Evolutionary conservation across 257 asterid genomes (phyloP), one percentile per base, ranked within the genome.

Genomic region (Haberlea rhodopensis): DNA sequence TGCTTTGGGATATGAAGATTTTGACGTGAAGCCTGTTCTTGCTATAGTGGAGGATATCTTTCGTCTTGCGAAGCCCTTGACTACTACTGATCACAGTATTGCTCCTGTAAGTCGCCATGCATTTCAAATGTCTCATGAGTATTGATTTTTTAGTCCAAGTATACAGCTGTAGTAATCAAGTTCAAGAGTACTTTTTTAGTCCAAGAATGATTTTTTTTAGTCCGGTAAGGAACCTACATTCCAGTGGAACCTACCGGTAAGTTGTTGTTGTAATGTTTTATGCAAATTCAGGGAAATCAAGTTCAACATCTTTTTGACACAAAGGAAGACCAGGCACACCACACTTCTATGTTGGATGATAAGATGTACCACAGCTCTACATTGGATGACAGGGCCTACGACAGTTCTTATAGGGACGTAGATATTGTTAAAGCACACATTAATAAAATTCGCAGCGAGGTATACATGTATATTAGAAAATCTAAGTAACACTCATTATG

Each of bases 371-470:
- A 67, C n/a, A 26, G 48, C 37, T 67, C 78, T 20, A 72, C 56
- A 61, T 16, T 2, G 46, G 70, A 8, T 8, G 80, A 68, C 16
- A 71, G 15, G 5, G 48, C 28, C 9, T 46, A 54, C 53, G 73
- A 49, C 20, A 37, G 66, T 22, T 63, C 75, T 22, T 82, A 79
- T 45, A 72, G 75, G 24, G 88, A 82, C 8, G 22, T 69, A 2
- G 95, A 91, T 25, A 65, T 85, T 0, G 75, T 89, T 7, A 69
- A 72, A 73, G 31, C 73, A 53, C 86, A 94, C 53, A 80, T 91
- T 52, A 85, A 78, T 80, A 88, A 79, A 78, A 82, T 80, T 63
- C 68, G 78, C 21, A 67, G 55, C 16, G 98, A 91, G 95, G 96
- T 90, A 73, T 21, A 48, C 1, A 5, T 68, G 22, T 19, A 45